Base-by-base conservation (phyloP, 768 basidiomycete species). In the Lactarius evosmus region DNA sequence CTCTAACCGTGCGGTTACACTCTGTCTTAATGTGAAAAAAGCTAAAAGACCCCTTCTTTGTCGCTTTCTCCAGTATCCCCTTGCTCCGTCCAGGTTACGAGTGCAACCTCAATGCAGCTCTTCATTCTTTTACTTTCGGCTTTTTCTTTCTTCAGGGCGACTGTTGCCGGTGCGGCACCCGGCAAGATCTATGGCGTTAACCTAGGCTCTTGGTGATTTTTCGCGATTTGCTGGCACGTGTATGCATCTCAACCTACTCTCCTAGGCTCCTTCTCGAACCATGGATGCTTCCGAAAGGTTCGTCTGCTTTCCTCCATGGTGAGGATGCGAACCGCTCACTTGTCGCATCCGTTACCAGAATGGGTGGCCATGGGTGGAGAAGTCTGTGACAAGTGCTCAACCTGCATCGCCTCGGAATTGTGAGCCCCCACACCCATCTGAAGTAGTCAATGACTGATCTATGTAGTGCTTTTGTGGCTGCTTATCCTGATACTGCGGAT, bases 231-330 rank as follows among this genome's bases (percentile, higher is more conserved):
- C 12, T 34, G 16, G 16, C 38, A 34, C 40, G 54, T 65, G 66
- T 41, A 54, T 29, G 49, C 54, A 25, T 54, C 54, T 46, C 66
- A 46, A 16, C 5, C n/a, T 30, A 7, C 5, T 19, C 22, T 38
- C 62, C 11, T 60, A 91, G 90, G 90, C 79, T 92, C 56, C 73
- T 92, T 0, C 72, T 90, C 6, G 90, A 92, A 69, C 69, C 88
- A n/a, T 92, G 90, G 90, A 92, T 92, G 89, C 78, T 90, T 46
- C 89, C 88, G 9, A 75, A 79, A 72, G 86, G 86, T 86, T 64
- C 5, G 14, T 25, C 25, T 29, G 4, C 17, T 25, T 25, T 12
- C 30, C 4, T 33, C 52, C 34, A 16, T 8, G n/a, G 14, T n/a
- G 7, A 14, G 25, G 38, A 22, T 3, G 29, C 16, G 34, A 38